Evolutionary conservation across 345 rosid species (phyloP), one percentile per base, ranked within the genome.

Genomic region (Clausena lansium): DNA sequence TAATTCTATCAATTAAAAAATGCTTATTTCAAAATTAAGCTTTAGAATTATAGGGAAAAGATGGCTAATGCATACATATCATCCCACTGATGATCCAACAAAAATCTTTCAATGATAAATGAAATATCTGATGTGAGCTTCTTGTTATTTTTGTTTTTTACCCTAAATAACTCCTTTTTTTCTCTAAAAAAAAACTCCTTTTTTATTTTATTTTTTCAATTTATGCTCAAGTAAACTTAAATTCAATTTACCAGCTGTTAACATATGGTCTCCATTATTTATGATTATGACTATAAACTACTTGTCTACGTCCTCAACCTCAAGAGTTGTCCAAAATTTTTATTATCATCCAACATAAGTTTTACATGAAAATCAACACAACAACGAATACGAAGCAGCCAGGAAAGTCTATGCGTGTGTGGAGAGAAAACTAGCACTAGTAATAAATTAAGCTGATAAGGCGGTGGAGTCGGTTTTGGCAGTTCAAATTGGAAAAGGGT

Each of bases 391-490:
- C 1, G 65, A 57, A 73, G 10, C 75, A 55, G 30, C 39, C 1
- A 6, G 17, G 41, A 35, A 66, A 33, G 36, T 4, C 28, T 3
- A 22, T 17, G 19, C 8, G 57, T 17, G 57, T 13, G 17, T 13
- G 17, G 50, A 19, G 50, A n/a, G 57, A 25, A 55, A 69, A 38
- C 9, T 30, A 60, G 25, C 17, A 25, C 41, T 24, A 39, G 2
- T 45, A 45, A 25, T n/a, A 62, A 64, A 66, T 66, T 11, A 79
- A 67, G 64, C 77, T 4, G 75, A 39, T 33, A 9, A 71, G 78
- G 54, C 80, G 83, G 79, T 78, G 86, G 77, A 77, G 83, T 81
- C 82, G 80, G 84, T 85, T 85, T 75, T 73, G 75, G 80, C 78
- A 68, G 83, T 79, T 58, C 39, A 38, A 80, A 20, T 54, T 74